Conservation (phyloP, 495 filamentous ascomycete species). For the Penicillium maclennaniae region DNA sequence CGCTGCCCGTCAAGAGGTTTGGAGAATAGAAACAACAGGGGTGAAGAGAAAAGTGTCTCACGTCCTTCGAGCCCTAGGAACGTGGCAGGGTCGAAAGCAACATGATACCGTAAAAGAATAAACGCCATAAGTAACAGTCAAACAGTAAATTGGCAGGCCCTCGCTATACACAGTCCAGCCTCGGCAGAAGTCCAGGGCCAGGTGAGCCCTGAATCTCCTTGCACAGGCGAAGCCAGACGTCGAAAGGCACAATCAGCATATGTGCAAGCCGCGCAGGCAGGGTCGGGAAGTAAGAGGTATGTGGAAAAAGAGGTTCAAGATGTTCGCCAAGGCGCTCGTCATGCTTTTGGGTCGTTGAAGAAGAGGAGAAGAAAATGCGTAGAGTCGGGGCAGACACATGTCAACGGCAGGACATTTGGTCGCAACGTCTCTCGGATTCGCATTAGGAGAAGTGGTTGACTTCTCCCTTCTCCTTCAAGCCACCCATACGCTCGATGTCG, state of each 20-base stretch:
- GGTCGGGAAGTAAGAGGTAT: constrained; percentile 22
- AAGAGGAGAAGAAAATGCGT: constrained; percentile 9
- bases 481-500: constrained; percentile 91
- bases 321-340: constrained; percentile 34
- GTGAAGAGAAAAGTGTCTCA: constrained; percentile 18
- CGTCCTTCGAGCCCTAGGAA: constrained; percentile 38
- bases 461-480: constrained; percentile 81
- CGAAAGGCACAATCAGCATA: constrained; percentile 22
- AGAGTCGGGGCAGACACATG: not conserved
- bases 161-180: constrained; percentile 32
- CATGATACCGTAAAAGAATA: constrained; percentile 28
- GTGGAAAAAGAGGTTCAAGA: constrained; percentile 25
- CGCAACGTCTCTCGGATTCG: not conserved
- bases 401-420: constrained; percentile 5
- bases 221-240: constrained; percentile 7
- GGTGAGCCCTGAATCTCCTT: constrained; percentile 3
- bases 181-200: constrained; percentile 5
- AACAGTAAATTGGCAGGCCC: constrained; percentile 30
- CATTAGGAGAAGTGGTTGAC: constrained; percentile 34
- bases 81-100: constrained; percentile 39
- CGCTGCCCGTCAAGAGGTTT: constrained; percentile 9
- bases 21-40: constrained; percentile 11
- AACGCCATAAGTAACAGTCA: constrained; percentile 23
- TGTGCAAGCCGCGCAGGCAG: constrained; percentile 35
- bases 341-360: constrained; percentile 39